phyloP scores from a whole-genome alignment of 768 basidiomycete species.

The Favolaschia claudopus region DNA sequence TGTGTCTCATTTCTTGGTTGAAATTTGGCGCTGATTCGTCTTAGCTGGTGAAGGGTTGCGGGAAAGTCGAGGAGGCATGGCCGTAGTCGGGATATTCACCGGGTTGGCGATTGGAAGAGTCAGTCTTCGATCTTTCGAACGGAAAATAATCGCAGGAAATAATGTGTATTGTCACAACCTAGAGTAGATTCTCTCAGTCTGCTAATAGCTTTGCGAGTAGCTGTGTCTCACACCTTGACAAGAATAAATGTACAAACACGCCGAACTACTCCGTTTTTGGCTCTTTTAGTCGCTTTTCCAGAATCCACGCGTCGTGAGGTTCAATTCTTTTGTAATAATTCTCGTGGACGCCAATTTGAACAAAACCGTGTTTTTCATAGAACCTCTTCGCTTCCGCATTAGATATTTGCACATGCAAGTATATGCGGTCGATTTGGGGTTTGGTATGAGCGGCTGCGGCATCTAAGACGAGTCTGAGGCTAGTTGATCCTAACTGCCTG shows the following conservation, averaged over 20 bases:
- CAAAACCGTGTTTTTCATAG: constrained; percentile 86
- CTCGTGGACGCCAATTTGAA: constrained; percentile 66
- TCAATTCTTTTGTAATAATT: constrained; percentile 91
- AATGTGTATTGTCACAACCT: constrained; percentile 31
- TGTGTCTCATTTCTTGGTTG: constrained; percentile 6
- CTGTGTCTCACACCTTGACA: constrained; percentile 28
- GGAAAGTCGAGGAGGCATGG: constrained; percentile 67
- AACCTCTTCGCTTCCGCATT: constrained; percentile 80
- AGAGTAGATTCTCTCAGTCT: constrained; percentile 10
- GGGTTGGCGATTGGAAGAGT: too few relatives aligned
- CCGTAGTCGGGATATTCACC: constrained; percentile 30
- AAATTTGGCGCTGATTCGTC: constrained; percentile 18
- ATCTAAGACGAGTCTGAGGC: constrained; percentile 70
- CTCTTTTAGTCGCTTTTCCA: constrained; percentile 65
- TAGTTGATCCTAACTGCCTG: constrained; percentile 75
- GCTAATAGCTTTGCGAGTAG: constrained; percentile 11
- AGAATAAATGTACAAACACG: constrained; percentile 26
- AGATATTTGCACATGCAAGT: constrained; percentile 88
- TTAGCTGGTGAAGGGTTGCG: constrained; percentile 82
- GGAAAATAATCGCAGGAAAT: constrained; percentile 19
- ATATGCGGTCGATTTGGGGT: constrained; percentile 73
- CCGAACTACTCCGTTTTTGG: constrained; percentile 3
- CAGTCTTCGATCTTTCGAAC: too few relatives aligned
- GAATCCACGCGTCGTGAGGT: constrained; percentile 87
- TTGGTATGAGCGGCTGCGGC: constrained; percentile 67